Evolutionary conservation across 1,139 yeast species (phyloP), one percentile per base, ranked within the genome.

Genomic region (Blastobotrys ciferrii): DNA sequence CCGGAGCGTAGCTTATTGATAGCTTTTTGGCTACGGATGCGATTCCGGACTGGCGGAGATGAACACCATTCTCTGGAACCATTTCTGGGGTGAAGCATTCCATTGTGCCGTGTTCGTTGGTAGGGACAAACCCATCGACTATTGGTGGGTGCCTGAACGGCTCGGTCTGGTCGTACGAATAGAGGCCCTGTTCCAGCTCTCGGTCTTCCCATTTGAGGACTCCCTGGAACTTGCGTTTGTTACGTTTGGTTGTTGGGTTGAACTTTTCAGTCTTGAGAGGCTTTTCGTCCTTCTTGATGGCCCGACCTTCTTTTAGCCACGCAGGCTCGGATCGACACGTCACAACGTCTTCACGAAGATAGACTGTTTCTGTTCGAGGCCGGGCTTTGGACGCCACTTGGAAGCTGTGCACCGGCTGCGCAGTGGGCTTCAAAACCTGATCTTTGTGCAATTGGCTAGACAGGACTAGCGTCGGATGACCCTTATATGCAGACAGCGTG

Each of bases 231-330:
- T 46, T 53, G 53, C 49, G 51, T 53, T 47, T 65, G 39, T 56
- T 50, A 49, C 58, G 40, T 51, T 58, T 47, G 51, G 68, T 55
- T 9, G 51, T 40, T 4, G 54, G 56, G 12, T 30, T 55, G 45
- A 28, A 57, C 23, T 43, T 42, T 38, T 37, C 70, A 0, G 67
- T 64, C 57, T 81, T 78, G 57, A 82, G 59, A 0, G 87, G 80
- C 46, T 76, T 75, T 20, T 73, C 80, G 0, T 88, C 91, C 2
- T 80, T 65, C 56, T 81, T 84, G 45, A 86, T 64, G 0, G 81
- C 75, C 32, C 92, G 66, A 0, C 95, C 95, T 50, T 75, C 68
- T 71, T 83, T 75, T 58, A 78, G 82, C 95, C 95, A 87, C 2
- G 85, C 88, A 58, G 77, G 77, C 1, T 88, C 82, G 1, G 86